Conservation (phyloP, 2,329 filamentous ascomycete species). For the Trichoderma guizhouense region DNA sequence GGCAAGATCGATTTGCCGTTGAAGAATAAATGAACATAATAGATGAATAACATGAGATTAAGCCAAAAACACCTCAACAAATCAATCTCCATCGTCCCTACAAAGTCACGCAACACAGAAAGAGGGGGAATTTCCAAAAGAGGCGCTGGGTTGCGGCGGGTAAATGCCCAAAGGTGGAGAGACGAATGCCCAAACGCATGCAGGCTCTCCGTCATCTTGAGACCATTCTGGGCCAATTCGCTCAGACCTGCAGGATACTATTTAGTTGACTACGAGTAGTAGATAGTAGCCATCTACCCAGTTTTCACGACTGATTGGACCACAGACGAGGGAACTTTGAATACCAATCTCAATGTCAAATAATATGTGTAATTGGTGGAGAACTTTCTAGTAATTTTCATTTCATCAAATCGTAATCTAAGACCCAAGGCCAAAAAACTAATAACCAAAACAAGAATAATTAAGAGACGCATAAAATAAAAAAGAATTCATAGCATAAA, state of each 20-base stretch:
- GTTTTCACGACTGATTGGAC: neutral
- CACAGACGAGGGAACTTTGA: neutral
- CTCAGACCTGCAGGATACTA: constrained; percentile 8
- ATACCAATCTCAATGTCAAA: neutral
- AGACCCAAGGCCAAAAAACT: neutral
- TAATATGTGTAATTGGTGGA: neutral
- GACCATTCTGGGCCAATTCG: neutral
- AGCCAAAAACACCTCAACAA: neutral
- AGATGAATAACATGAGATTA: neutral
- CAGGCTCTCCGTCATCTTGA: neutral
- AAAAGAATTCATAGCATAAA: neutral
- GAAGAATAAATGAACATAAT: neutral
- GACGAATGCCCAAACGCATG: neutral
- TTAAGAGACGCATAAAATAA: neutral
- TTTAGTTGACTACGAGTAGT: neutral
- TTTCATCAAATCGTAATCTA: neutral
- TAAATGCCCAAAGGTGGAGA: neutral
- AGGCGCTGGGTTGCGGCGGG: neutral
- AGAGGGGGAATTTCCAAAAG: neutral
- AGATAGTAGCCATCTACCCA: neutral
- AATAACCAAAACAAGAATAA: neutral
- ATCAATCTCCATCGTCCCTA: neutral
- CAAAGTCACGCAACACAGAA: neutral
- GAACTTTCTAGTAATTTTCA: neutral
- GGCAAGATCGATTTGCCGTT: neutral